A percentile compares a stretch with the other conserved stretches of the same genome.
Conservation (phyloP, 1,139 yeast species). For the Yamadazyma diddensiae region DNA sequence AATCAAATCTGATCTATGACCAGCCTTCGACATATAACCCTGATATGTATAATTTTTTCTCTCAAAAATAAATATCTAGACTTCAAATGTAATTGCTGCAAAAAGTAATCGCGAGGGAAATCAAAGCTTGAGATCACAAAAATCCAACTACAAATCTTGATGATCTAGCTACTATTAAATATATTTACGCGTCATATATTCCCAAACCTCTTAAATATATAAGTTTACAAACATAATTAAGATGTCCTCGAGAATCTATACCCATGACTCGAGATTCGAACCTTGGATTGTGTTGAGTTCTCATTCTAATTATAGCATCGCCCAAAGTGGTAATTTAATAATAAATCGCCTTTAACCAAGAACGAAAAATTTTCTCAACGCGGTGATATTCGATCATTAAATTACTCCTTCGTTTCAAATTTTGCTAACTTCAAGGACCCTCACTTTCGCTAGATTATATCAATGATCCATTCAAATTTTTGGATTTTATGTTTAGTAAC, state of each 20-base stretch:
- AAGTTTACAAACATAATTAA: too few species aligned
- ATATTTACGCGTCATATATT: too few species aligned
- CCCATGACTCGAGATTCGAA: too few species aligned
- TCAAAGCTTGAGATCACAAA: too few species aligned
- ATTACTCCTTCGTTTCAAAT: constrained; percentile 5
- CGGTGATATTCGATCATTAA: constrained; percentile 1
- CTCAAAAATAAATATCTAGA: constrained; percentile 16
- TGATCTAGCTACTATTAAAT: too few species aligned
- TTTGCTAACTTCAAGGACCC: neutral
- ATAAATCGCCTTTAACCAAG: constrained; percentile 1
- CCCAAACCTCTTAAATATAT: too few species aligned
- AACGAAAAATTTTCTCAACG: constrained; percentile 1
- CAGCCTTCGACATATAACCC: constrained; percentile 50
- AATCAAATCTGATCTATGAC: constrained; percentile 33
- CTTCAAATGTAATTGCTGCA: too few species aligned
- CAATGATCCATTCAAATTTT: neutral
- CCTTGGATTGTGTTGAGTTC: too few species aligned
- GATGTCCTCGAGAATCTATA: too few species aligned
- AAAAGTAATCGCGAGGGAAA: too few species aligned
- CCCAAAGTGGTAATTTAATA: constrained; percentile 2
- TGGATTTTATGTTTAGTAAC: constrained; percentile 8
- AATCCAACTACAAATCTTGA: too few species aligned
- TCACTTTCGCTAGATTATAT: neutral
- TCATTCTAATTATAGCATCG: neutral
- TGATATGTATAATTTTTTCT: constrained; percentile 45